These are phyloP conservation scores for Hypomontagnella submonticulosa DNA, from an alignment of 495 filamentous ascomycete species.

Conservation along the genomic window DNA sequence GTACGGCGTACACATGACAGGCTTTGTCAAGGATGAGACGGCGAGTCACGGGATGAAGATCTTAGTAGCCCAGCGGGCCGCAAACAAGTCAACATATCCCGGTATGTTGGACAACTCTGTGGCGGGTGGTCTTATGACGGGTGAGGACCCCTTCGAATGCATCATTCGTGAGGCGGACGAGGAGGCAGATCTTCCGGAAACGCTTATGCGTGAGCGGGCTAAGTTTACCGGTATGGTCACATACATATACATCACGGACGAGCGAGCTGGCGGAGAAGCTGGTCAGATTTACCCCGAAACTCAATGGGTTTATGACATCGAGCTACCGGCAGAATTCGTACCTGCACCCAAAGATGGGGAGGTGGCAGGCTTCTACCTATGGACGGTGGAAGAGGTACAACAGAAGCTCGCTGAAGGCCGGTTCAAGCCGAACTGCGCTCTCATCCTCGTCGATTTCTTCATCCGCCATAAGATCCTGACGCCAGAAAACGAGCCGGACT, in stretches of 20 bases:
- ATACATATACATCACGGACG: slow-evolving; percentile 85
- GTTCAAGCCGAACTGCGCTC: slow-evolving; percentile 94
- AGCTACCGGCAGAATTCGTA: slow-evolving; percentile 72
- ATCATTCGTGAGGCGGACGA: slow-evolving; percentile 87
- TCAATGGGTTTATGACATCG: slow-evolving; percentile 91
- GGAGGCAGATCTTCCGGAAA: slow-evolving; percentile 84
- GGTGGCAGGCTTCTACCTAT: slow-evolving; percentile 85
- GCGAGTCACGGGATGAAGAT: slow-evolving; percentile 71
- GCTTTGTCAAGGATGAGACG: slow-evolving; percentile 67
- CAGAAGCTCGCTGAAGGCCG: slow-evolving; percentile 73
- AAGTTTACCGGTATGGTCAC: slow-evolving; percentile 76
- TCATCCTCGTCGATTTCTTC: slow-evolving; percentile 90
- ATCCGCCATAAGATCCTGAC: slow-evolving; percentile 85
- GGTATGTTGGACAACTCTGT: slow-evolving; percentile 94
- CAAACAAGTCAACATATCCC: slow-evolving; percentile 83
- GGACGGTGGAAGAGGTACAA: slow-evolving; percentile 78
- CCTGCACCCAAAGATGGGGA: slow-evolving; percentile 85
- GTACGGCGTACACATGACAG: slow-evolving; percentile 92
- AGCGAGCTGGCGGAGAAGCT: slow-evolving; percentile 82
- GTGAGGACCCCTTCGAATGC: slow-evolving; percentile 79
- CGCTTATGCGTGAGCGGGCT: slow-evolving; percentile 69
- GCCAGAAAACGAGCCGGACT: slow-evolving; percentile 83
- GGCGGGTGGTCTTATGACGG: slow-evolving; percentile 85
- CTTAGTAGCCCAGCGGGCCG: slow-evolving; percentile 83
- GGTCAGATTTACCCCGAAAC: slow-evolving; percentile 92